Evolutionary conservation across 345 rosid species (phyloP).

Genomic region (Mallotus nudiflorus): DNA sequence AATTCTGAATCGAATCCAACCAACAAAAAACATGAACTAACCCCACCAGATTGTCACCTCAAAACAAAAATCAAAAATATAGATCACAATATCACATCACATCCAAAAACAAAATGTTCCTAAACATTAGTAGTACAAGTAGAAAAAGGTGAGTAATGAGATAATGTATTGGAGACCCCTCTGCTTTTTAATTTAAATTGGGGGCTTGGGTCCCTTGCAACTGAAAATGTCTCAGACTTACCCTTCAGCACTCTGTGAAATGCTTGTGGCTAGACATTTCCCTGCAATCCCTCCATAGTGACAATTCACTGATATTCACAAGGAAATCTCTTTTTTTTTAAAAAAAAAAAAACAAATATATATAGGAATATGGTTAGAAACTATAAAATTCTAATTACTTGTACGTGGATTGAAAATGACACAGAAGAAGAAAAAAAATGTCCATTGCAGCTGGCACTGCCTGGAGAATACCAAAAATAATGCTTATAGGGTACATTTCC

Average conservation of each 20-base stretch:
- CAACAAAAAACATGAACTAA: no score
- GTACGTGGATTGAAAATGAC: neutral
- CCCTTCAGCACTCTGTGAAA: neutral
- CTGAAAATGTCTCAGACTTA: neutral
- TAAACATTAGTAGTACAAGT: no score
- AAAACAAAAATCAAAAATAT: neutral
- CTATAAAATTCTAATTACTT: neutral
- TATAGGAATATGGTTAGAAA: no score
- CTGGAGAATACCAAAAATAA: neutral
- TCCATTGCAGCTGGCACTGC: slow-evolving; percentile 13
- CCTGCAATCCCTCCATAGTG: neutral
- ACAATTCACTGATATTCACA: neutral
- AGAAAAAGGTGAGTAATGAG: no score
- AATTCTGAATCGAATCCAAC: no score
- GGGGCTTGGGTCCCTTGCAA: neutral
- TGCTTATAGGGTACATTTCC: neutral
- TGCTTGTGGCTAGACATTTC: neutral
- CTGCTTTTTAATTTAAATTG: no score
- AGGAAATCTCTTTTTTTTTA: neutral
- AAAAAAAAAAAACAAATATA: no score
- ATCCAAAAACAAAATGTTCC: neutral
- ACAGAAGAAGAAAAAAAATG: no score
- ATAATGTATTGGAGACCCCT: no score
- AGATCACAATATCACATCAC: neutral
- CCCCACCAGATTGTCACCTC: no score